Evolutionary conservation across 148 eudicot species (phyloP).

Genomic region (Chenopodium suecicum): DNA sequence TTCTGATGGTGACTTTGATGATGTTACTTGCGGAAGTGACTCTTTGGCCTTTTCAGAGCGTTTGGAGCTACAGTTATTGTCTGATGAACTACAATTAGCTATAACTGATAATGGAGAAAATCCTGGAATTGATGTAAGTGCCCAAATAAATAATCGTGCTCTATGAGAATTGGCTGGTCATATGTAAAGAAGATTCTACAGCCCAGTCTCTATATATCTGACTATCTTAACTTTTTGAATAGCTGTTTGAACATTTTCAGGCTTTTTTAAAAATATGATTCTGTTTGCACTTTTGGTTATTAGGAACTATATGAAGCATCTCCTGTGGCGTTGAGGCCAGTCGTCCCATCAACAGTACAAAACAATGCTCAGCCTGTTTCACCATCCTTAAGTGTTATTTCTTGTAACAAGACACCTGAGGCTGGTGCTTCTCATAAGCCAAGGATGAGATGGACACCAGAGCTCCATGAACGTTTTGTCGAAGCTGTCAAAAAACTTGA

Average conservation of each 20-base stretch:
- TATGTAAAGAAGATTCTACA: no score
- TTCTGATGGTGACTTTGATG: conserved; percentile 35
- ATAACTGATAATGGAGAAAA: conserved; percentile 41
- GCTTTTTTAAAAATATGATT: conserved; percentile 5
- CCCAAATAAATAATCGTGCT: neutral
- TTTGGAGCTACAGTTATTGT: conserved; percentile 41
- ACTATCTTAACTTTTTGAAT: neutral
- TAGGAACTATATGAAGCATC: conserved; percentile 37
- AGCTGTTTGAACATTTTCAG: neutral
- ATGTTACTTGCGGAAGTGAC: conserved; percentile 34
- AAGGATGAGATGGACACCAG: conserved; percentile 62
- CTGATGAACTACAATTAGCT: conserved; percentile 44
- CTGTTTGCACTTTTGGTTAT: neutral
- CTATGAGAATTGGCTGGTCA: neutral
- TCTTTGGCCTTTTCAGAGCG: conserved; percentile 35
- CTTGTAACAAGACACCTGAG: conserved; percentile 20
- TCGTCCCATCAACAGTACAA: conserved; percentile 5
- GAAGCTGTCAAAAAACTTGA: conserved; percentile 48
- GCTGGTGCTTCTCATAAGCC: conserved; percentile 28
- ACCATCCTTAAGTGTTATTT: conserved; percentile 15
- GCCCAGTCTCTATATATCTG: neutral
- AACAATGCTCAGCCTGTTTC: conserved; percentile 18
- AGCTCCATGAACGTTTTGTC: conserved; percentile 49
- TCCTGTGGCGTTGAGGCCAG: conserved; percentile 27
- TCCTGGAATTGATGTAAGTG: conserved; percentile 45